Percentiles rank a stretch among this genome's conserved stretches.
Evolutionary conservation across 305 asterid genomes (phyloP).

Genomic region (Euphrasia arctica): DNA sequence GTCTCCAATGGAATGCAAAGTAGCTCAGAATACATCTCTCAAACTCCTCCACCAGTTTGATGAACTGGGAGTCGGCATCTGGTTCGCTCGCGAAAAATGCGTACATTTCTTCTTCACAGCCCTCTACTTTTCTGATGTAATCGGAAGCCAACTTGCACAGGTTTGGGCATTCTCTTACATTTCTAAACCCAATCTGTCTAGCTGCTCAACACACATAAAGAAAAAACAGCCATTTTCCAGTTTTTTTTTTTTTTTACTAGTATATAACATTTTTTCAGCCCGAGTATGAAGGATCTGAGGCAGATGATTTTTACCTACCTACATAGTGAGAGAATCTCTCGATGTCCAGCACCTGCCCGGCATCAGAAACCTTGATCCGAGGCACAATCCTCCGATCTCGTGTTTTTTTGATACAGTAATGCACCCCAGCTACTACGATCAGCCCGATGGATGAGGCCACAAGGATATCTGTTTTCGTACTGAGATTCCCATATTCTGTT

Average conservation of each 20-base stretch:
- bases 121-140: conserved; percentile 75
- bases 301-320: conserved; percentile 45
- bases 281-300: not conserved
- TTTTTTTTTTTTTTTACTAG: no score
- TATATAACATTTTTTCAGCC: not conserved
- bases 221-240: no score
- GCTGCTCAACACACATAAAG: conserved; percentile 46
- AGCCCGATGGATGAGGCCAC: conserved; percentile 72
- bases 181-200: conserved; percentile 84
- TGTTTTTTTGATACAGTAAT: conserved; percentile 50
- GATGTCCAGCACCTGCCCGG: conserved; percentile 60
- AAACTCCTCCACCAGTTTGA: conserved; percentile 85
- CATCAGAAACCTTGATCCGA: conserved; percentile 43
- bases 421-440: conserved; percentile 60
- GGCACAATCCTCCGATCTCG: conserved; percentile 64
- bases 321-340: conserved; percentile 89
- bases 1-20: conserved; percentile 92
- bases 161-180: conserved; percentile 69
- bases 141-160: conserved; percentile 82
- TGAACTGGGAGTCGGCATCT: conserved; percentile 79
- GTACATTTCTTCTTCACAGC: conserved; percentile 79
- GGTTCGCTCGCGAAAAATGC: conserved; percentile 59
- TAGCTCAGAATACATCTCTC: conserved; percentile 94
- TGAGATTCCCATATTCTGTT: conserved; percentile 29
- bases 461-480: conserved; percentile 44